phyloP scores from a whole-genome alignment of 148 eudicot species.

The Cornus florida region DNA sequence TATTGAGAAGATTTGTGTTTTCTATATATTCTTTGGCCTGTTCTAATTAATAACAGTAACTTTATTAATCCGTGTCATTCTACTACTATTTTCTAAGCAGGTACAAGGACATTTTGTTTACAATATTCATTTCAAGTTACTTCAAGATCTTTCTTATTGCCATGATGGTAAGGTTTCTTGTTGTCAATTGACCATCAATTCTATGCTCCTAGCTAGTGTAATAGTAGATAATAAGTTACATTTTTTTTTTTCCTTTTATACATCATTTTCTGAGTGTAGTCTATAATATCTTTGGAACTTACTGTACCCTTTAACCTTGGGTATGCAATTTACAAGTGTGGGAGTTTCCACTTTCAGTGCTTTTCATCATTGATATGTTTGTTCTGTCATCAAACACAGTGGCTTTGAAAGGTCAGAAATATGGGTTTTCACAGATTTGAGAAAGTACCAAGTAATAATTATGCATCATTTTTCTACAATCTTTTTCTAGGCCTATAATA shows the following conservation, averaged over 20 bases:
- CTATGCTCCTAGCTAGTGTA: neutral
- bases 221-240: neutral
- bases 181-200: neutral
- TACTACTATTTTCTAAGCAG: constrained; percentile 19
- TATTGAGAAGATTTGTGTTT: neutral
- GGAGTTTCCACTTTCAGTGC: constrained; percentile 72
- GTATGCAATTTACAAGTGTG: constrained; percentile 43
- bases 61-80: no score
- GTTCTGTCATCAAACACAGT: constrained; percentile 79
- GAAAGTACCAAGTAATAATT: neutral
- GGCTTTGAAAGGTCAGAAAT: constrained; percentile 55
- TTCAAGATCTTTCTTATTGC: constrained; percentile 66
- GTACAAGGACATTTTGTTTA: constrained; percentile 52
- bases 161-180: constrained; percentile 45
- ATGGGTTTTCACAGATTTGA: neutral
- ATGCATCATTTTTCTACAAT: no score
- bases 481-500: neutral
- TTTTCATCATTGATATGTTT: constrained; percentile 60
- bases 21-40: no score
- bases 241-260: neutral
- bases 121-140: constrained; percentile 69
- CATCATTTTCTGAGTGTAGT: neutral
- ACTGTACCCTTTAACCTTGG: neutral
- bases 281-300: neutral
- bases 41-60: no score